Percentiles rank a stretch among this genome's conserved stretches.
phyloP scores from a whole-genome alignment of 805 yeast species.

The Saccharomyces jurei region DNA sequence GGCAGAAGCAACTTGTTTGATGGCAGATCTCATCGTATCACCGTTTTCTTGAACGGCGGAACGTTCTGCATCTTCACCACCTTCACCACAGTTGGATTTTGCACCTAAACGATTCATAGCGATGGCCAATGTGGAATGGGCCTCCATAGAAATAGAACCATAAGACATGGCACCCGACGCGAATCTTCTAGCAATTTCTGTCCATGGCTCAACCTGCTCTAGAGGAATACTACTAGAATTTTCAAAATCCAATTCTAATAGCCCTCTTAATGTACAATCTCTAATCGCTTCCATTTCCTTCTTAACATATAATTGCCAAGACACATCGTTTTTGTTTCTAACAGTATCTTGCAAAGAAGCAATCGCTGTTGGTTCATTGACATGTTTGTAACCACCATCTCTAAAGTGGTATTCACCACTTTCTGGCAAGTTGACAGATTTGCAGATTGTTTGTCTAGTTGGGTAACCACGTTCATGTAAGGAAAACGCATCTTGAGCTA shows the following conservation, averaged over 20 bases:
- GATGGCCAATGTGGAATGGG: slow-evolving; percentile 94
- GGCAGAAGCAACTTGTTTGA: slow-evolving; percentile 96
- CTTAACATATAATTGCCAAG: slow-evolving; percentile 83
- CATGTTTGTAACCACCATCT: slow-evolving; percentile 95
- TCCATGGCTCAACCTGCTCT: slow-evolving; percentile 99
- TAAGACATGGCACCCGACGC: slow-evolving; percentile 99
- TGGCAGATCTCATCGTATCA: slow-evolving; percentile 98
- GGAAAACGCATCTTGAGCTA: slow-evolving; percentile 94
- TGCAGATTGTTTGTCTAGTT: slow-evolving; percentile 57
- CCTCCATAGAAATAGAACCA: slow-evolving; percentile 97
- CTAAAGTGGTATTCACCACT: slow-evolving; percentile 98
- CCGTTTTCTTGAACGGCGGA: slow-evolving; percentile 75
- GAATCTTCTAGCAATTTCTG: slow-evolving; percentile 93
- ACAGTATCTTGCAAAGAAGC: slow-evolving; percentile 98
- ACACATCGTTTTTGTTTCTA: slow-evolving; percentile 87
- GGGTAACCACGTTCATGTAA: slow-evolving; percentile 92
- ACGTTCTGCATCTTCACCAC: slow-evolving; percentile 96
- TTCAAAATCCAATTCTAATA: slow-evolving; percentile 82
- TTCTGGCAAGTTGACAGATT: slow-evolving; percentile 69
- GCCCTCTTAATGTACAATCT: slow-evolving; percentile 89
- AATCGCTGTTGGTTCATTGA: slow-evolving; percentile 90
- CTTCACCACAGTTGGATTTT: slow-evolving; percentile 97
- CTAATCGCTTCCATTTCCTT: slow-evolving; percentile 87
- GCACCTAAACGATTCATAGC: slow-evolving; percentile 98
- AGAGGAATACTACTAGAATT: slow-evolving; percentile 70